Evolutionary conservation across 2,329 filamentous ascomycete species (phyloP).

Genomic region (Fusarium abutilonis): DNA sequence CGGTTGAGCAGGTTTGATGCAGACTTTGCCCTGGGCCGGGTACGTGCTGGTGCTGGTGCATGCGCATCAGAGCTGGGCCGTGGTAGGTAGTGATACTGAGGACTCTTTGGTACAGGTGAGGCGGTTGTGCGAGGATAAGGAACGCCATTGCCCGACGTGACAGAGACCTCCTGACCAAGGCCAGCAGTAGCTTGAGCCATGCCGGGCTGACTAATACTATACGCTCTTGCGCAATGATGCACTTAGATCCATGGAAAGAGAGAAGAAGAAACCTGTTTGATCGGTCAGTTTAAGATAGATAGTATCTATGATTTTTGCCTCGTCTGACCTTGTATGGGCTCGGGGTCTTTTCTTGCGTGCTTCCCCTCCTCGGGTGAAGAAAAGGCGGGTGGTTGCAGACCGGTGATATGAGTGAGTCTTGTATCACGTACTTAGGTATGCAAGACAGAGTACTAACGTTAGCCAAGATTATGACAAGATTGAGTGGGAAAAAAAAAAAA

Average conservation of each 20-base stretch:
- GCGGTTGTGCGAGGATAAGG: constrained; percentile 30
- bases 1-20: constrained; percentile 38
- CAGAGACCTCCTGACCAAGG: constrained; percentile 36
- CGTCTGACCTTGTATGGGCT: constrained; percentile 30
- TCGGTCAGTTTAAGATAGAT: constrained; percentile 17
- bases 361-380: constrained; percentile 8
- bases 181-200: constrained; percentile 39
- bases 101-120: constrained; percentile 5
- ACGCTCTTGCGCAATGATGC: constrained; percentile 34
- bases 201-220: constrained; percentile 37
- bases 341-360: constrained; percentile 27
- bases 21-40: constrained; percentile 40
- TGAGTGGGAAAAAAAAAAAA: constrained; percentile 10
- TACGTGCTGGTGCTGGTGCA: constrained; percentile 16
- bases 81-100: constrained; percentile 14
- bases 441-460: background rate
- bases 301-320: background rate
- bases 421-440: constrained; percentile 25
- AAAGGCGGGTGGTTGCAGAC: constrained; percentile 21
- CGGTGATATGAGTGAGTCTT: constrained; percentile 4
- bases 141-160: constrained; percentile 37
- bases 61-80: background rate
- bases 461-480: constrained; percentile 4
- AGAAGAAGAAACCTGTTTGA: constrained; percentile 22
- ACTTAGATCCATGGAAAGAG: constrained; percentile 41